Percentiles rank a stretch among this genome's conserved stretches.
Evolutionary conservation across 306 rosid species (phyloP).

Genomic region (Astragalus membranaceus): DNA sequence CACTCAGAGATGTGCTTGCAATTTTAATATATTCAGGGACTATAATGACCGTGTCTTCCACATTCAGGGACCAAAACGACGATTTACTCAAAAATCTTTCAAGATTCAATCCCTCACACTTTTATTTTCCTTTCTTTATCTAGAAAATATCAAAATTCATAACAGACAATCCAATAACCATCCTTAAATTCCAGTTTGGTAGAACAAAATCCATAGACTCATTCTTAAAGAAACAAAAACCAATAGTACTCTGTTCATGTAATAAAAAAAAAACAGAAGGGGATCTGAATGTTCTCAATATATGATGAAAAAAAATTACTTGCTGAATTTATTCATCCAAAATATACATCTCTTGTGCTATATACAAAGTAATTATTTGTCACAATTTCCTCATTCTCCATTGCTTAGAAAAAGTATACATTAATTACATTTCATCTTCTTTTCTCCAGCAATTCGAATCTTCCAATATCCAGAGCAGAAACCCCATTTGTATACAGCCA

Average conservation of each 20-base stretch:
- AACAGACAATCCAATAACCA: neutral
- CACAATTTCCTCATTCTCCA: neutral
- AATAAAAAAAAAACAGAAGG: neutral
- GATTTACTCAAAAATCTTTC: no score
- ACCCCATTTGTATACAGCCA: neutral
- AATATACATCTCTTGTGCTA: conserved; percentile 21
- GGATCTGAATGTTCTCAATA: no score
- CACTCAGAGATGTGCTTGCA: no score
- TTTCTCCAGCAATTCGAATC: neutral
- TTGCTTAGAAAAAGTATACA: neutral
- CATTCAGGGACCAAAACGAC: no score
- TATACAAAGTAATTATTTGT: conserved; percentile 29
- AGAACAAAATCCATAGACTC: neutral
- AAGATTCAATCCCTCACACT: no score
- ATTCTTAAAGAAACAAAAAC: neutral
- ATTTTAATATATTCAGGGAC: no score
- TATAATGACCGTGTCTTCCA: no score
- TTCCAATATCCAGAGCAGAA: neutral
- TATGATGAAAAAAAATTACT: neutral
- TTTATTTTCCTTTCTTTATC: neutral
- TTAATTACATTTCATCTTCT: neutral
- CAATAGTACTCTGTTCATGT: neutral
- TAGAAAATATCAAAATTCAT: neutral
- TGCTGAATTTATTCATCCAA: conserved; percentile 8
- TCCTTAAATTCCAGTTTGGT: no score